These are phyloP conservation scores for Aspergillus sojae DNA, from an alignment of 2,329 filamentous ascomycete species.

Conservation along the genomic window DNA sequence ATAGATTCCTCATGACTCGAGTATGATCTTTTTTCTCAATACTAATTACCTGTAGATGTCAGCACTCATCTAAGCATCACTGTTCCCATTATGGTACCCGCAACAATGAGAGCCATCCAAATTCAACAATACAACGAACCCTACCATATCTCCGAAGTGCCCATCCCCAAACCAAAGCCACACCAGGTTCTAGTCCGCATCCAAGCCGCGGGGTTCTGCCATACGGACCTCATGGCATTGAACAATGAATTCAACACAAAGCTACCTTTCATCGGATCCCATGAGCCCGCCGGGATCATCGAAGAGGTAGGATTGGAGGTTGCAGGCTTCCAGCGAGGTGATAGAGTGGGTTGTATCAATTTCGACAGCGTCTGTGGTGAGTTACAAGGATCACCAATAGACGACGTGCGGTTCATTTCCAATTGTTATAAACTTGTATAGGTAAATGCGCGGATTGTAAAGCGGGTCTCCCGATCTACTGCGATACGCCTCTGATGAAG, in stretches of 20 bases:
- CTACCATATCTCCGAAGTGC: conserved; percentile 55
- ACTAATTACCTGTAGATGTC: background rate
- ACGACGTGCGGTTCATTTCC: background rate
- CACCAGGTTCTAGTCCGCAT: conserved; percentile 63
- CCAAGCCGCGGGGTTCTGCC: conserved; percentile 63
- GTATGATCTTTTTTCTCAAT: background rate
- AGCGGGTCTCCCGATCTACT: conserved; percentile 12
- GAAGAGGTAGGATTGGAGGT: conserved; percentile 49
- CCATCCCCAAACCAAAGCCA: conserved; percentile 51
- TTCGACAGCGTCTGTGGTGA: conserved; percentile 55
- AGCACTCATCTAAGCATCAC: background rate
- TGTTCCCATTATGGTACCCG: background rate
- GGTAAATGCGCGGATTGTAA: conserved; percentile 54
- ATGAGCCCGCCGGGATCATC: conserved; percentile 61
- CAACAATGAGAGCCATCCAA: conserved; percentile 16
- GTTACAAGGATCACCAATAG: background rate
- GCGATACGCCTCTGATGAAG: conserved; percentile 44
- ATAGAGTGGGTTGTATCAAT: conserved; percentile 60
- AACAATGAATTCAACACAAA: conserved; percentile 52
- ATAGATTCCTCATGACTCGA: background rate
- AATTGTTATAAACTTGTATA: background rate
- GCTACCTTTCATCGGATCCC: conserved; percentile 58
- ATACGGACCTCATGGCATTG: conserved; percentile 62
- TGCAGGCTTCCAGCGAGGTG: conserved; percentile 50
- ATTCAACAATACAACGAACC: conserved; percentile 49